Base-by-base conservation (phyloP, 805 yeast genomes). In the Candida verbasci region DNA sequence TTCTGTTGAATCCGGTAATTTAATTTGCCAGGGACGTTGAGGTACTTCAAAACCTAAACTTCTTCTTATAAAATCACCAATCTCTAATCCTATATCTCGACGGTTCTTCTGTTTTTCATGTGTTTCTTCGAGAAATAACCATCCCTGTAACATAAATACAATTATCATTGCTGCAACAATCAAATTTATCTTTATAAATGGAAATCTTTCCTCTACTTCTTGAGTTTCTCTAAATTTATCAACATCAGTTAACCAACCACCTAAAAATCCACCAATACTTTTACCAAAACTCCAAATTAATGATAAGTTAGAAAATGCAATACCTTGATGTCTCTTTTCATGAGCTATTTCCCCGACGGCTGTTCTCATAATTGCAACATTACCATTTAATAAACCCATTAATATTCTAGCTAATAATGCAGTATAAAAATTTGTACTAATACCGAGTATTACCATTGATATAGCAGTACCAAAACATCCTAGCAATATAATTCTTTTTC, bases 321-420 rank as follows among this genome's bases (percentile, higher is more conserved):
- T 39, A 9, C 82, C 80, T 51, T 79, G 84, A 49, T 79, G 84
- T 23, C 65, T 60, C 34, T 76, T 62, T 39, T 78, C 74, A 4
- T 59, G 55, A 3, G 82, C 80, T 10, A 76, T 55, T 49, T 80
- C 86, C 2, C 84, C 86, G 29, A 80, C 62, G 35, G 68, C 57
- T 0, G 86, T 80, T 52, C 86, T 58, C 24, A 80, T 49, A n/a
- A 80, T 83, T 1, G 80, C 78, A 6, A 78, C 74, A 50, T 80
- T 80, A 6, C 85, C 86, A 49, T 79, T 80, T 28, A 79, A 54
- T 2, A 72, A 55, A 0, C 86, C 86, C 58, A 75, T 70, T 27
- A 70, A 43, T 12, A 71, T 60, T 47, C 85, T 61, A 8, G 84
- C 75, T 9, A 59, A 47, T 3, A 80, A 45, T 0, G 85, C 84